phyloP scores from a whole-genome alignment of 805 yeast genomes.

The Isabelozyma gotoi region DNA sequence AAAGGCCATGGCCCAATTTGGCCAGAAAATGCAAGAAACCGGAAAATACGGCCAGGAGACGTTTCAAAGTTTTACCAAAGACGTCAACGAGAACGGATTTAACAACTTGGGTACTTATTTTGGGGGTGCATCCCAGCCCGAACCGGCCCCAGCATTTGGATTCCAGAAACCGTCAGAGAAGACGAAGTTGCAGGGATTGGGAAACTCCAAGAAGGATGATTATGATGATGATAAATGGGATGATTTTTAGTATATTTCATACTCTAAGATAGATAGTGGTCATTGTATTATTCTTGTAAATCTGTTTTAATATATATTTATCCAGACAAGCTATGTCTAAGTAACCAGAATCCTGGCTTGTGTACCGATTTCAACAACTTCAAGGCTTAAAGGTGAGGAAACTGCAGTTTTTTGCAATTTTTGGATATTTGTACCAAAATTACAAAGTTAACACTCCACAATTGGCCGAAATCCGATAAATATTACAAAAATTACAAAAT shows the following conservation, averaged over 20 bases:
- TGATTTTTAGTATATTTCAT: slow-evolving; percentile 51
- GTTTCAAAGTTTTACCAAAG: slow-evolving; percentile 54
- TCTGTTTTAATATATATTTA: background rate
- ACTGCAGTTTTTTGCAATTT: too few species aligned
- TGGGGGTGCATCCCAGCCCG: slow-evolving; percentile 49
- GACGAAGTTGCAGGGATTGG: slow-evolving; percentile 55
- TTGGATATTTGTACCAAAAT: too few species aligned
- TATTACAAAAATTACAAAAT: too few species aligned
- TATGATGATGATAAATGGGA: slow-evolving; percentile 66
- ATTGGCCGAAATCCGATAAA: too few species aligned
- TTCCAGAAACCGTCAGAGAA: slow-evolving; percentile 54
- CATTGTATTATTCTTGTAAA: background rate
- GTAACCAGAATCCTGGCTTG: too few species aligned
- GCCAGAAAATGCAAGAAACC: slow-evolving; percentile 89
- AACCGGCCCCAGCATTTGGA: slow-evolving; percentile 66
- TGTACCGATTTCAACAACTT: too few species aligned
- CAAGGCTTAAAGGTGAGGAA: too few species aligned
- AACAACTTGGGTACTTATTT: slow-evolving; percentile 57
- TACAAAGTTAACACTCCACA: too few species aligned
- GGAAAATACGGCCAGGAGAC: slow-evolving; percentile 73
- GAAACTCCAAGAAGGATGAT: slow-evolving; percentile 41
- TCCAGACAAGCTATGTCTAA: background rate
- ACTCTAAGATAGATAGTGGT: too few species aligned
- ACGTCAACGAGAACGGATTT: slow-evolving; percentile 44
- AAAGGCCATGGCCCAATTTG: slow-evolving; percentile 95